Evolutionary conservation across 2,329 filamentous ascomycete genomes (phyloP).

Genomic region (Arthrobotrys entomopaga): DNA sequence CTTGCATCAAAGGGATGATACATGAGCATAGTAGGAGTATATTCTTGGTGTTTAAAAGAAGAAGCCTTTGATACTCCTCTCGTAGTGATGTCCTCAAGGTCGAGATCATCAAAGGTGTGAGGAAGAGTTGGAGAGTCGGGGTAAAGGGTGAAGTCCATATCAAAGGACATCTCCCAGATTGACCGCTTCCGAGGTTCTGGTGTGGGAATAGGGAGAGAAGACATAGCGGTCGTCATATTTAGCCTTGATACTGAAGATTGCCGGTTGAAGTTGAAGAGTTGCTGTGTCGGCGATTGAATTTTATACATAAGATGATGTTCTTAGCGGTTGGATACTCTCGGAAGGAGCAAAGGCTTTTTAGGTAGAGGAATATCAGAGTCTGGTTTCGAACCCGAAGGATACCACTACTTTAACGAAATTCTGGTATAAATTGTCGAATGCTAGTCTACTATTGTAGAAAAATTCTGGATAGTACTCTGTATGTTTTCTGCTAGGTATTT

Average conservation of each 20-base stretch:
- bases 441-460: background rate
- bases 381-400: background rate
- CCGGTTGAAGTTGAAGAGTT: background rate
- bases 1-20: slow-evolving; percentile 41
- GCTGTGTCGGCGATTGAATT: slow-evolving; percentile 21
- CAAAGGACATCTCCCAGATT: slow-evolving; percentile 35
- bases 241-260: slow-evolving; percentile 1
- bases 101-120: slow-evolving; percentile 28
- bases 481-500: background rate
- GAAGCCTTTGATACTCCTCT: slow-evolving; percentile 34
- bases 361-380: background rate
- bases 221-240: slow-evolving; percentile 22
- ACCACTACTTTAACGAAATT: background rate
- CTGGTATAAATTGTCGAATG: background rate
- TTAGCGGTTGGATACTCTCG: background rate
- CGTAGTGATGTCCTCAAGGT: slow-evolving; percentile 46
- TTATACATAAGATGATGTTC: slow-evolving; percentile 32
- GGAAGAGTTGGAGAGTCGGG: slow-evolving; percentile 35
- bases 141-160: slow-evolving; percentile 36
- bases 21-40: slow-evolving; percentile 28
- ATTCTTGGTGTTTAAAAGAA: slow-evolving; percentile 45
- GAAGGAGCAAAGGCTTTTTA: background rate
- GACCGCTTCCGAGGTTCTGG: slow-evolving; percentile 25
- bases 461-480: background rate
- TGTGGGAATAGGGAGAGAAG: slow-evolving; percentile 21